phyloP scores from a whole-genome alignment of 2,329 filamentous ascomycete species.

The Pseudogymnoascus sp. region DNA sequence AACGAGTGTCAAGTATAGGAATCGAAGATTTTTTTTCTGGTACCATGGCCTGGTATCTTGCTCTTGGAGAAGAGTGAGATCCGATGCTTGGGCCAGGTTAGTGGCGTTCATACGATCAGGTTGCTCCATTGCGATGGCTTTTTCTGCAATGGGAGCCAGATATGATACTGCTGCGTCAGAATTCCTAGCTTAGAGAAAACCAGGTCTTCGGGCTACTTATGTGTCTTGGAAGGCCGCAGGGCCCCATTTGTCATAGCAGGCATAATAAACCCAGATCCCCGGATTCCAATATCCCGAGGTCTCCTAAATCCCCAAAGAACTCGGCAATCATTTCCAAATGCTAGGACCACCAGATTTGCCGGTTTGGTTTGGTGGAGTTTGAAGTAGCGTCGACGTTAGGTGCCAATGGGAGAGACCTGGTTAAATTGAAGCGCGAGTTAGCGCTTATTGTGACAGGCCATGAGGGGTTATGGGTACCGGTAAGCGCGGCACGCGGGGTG shows the following conservation, averaged over 20 bases:
- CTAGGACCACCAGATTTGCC: neutral
- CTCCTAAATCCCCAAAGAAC: neutral
- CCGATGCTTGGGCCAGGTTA: neutral
- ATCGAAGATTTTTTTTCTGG: slow-evolving; percentile 20
- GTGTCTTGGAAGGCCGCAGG: neutral
- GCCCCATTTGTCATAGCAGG: neutral
- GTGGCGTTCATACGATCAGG: neutral
- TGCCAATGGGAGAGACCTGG: neutral
- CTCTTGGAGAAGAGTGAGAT: neutral
- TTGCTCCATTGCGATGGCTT: neutral
- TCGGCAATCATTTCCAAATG: neutral
- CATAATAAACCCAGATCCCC: neutral
- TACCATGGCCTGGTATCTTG: slow-evolving; percentile 19
- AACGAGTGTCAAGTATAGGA: slow-evolving; percentile 17
- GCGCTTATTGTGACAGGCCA: neutral
- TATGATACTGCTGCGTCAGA: neutral
- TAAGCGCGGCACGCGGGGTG: neutral
- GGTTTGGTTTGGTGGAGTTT: neutral
- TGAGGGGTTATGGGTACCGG: neutral
- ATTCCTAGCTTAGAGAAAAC: neutral
- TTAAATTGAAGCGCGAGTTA: neutral
- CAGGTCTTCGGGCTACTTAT: neutral
- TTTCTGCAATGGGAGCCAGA: neutral
- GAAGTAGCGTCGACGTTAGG: neutral
- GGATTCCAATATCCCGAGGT: neutral